Evolutionary conservation across 495 filamentous ascomycete species (phyloP), one percentile per base, ranked within the genome.

Genomic region (Ascobolus immersus): DNA sequence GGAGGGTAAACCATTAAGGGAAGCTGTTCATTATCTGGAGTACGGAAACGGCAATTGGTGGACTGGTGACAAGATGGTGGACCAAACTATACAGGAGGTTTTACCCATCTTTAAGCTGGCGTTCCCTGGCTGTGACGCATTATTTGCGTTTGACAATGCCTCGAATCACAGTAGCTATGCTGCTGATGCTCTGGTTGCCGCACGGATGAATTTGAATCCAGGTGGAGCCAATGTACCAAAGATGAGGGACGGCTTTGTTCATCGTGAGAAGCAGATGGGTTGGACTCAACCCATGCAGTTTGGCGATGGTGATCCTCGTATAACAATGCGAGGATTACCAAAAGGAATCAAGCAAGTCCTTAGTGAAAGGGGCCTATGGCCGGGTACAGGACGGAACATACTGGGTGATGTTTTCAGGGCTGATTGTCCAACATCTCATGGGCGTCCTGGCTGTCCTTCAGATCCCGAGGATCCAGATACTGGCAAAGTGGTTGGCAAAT

Each of bases 301-400:
- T 37, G 21, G 12, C 4, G n/a, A 7, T 1, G 13, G 21, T 5
- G 15, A 25, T 22, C 17, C 13, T 17, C 1, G 33, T 34, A 6
- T 18, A 8, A 5, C 28, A 15, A 13, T 34, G 2, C 8, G n/a
- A 6, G 32, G 37, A 13, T 27, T 28, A 22, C 12, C 32, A 11
- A 39, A 39, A 21, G 32, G 37, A 17, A 34, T 39, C 3, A 28
- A 39, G 32, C 37, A 32, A 17, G 23, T 39, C 5, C 23, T 39
- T 5, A 31, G 13, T 7, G 32, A 39, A 21, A 15, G 37, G 9
- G 37, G 37, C 1, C 19, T 35, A 7, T 39, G 37, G 37, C 25
- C 2, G 25, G 6, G n/a, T n/a, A n/a, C n/a, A n/a, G n/a, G n/a
- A n/a, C n/a, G n/a, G n/a, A n/a, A n/a, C n/a, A n/a, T n/a, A n/a